Conservation (phyloP, 306 rosid genomes). For the Hippophae gyantsensis region DNA sequence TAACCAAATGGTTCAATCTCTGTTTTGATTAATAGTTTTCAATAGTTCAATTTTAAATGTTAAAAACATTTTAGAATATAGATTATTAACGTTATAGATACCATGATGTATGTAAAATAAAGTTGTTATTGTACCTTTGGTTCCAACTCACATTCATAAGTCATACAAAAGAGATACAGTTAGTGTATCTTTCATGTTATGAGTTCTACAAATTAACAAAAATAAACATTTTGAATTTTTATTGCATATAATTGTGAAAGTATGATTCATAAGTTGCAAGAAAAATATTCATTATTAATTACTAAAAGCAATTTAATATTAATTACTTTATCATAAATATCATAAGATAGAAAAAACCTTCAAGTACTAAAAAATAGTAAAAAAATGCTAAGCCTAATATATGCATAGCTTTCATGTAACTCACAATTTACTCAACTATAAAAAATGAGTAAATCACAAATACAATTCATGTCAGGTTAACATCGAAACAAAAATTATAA, state of each 20-base stretch:
- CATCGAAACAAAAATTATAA: not conserved
- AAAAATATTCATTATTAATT: slow-evolving; percentile 11
- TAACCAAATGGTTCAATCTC: too few relatives aligned
- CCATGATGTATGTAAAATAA: too few relatives aligned
- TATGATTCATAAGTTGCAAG: slow-evolving; percentile 86
- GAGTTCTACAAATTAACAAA: slow-evolving; percentile 87
- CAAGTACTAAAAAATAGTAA: not conserved
- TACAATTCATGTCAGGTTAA: not conserved
- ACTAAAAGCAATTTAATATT: not conserved
- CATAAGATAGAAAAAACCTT: not conserved
- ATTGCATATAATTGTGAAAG: slow-evolving; percentile 76
- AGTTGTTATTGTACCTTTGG: too few relatives aligned
- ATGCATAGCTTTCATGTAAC: not conserved
- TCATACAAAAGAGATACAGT: too few relatives aligned
- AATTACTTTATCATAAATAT: not conserved
- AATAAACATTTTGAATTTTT: slow-evolving; percentile 68
- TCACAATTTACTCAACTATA: too few relatives aligned
- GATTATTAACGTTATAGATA: too few relatives aligned
- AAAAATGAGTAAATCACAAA: too few relatives aligned
- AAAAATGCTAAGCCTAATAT: not conserved
- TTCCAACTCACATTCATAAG: too few relatives aligned
- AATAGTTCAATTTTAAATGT: too few relatives aligned
- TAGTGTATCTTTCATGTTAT: slow-evolving; percentile 92
- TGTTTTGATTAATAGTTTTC: too few relatives aligned
- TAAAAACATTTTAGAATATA: too few relatives aligned